Evolutionary conservation across 345 rosid genomes (phyloP).

Genomic region (Gossypium ekmanianum): DNA sequence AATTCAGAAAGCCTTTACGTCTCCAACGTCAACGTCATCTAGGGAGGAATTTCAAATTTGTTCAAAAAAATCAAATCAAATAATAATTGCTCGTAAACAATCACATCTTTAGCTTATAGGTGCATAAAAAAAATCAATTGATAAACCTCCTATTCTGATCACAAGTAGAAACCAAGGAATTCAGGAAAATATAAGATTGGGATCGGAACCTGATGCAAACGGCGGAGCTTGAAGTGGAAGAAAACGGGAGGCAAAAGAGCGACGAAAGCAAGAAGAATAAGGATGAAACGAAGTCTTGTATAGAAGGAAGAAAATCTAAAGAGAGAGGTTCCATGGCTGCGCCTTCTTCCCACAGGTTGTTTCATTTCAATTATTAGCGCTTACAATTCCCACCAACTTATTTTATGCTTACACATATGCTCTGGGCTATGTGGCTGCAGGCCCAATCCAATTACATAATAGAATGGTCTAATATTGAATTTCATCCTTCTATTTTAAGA

Average conservation of each 20-base stretch:
- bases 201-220: slow-evolving; percentile 48
- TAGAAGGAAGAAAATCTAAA: slow-evolving; percentile 29
- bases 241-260: slow-evolving; percentile 76
- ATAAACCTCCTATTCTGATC: neutral
- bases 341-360: neutral
- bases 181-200: slow-evolving; percentile 3
- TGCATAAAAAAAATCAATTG: neutral
- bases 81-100: neutral
- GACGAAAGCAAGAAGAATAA: slow-evolving; percentile 48
- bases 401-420: neutral
- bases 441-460: neutral
- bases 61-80: neutral
- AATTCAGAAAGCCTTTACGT: neutral
- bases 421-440: neutral
- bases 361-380: neutral
- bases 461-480: neutral
- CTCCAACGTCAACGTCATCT: neutral
- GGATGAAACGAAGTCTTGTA: slow-evolving; percentile 43
- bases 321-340: neutral
- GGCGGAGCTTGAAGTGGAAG: slow-evolving; percentile 82
- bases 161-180: neutral
- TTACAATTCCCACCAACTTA: neutral
- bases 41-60: neutral
- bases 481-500: too few relatives aligned
- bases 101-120: neutral